Percentiles rank a stretch among this genome's conserved stretches.
These are phyloP conservation scores for Ormosia semicastrata DNA, from an alignment of 306 rosid species.

Conservation along the genomic window DNA sequence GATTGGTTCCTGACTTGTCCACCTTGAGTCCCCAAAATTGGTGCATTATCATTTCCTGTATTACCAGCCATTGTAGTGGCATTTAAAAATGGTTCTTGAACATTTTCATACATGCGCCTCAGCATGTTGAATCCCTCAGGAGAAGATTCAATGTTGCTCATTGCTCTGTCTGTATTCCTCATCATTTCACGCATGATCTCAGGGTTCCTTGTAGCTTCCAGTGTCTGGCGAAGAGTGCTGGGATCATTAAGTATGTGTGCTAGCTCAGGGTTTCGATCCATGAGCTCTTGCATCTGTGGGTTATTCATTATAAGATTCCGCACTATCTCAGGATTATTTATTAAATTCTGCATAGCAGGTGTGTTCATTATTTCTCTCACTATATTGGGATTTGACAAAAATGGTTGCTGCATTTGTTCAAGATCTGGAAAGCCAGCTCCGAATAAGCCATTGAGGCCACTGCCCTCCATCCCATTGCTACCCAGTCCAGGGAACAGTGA, in stretches of 20 bases:
- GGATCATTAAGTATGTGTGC: conserved; percentile 90
- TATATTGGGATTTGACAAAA: conserved; percentile 62
- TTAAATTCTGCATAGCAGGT: conserved; percentile 72
- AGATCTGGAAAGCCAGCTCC: conserved; percentile 67
- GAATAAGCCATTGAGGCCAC: conserved; percentile 55
- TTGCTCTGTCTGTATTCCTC: conserved; percentile 90
- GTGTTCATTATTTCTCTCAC: conserved; percentile 78
- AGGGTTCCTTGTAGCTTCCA: conserved; percentile 89
- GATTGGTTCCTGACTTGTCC: conserved; percentile 54
- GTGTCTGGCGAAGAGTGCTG: conserved; percentile 75
- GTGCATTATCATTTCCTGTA: conserved; percentile 55
- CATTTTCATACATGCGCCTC: conserved; percentile 93
- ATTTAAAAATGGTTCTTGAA: conserved; percentile 88
- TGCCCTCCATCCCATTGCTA: conserved; percentile 50
- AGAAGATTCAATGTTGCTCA: conserved; percentile 91
- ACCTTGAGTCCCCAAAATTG: conserved; percentile 54
- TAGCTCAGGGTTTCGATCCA: conserved; percentile 83
- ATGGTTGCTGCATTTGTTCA: conserved; percentile 80
- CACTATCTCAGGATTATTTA: conserved; percentile 72
- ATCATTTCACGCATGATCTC: conserved; percentile 97
- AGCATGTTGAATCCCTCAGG: conserved; percentile 94
- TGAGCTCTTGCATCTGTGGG: conserved; percentile 88
- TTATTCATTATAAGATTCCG: conserved; percentile 74
- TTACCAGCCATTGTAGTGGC: conserved; percentile 85
- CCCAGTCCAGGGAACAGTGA: conserved; percentile 68